phyloP scores from a whole-genome alignment of 2,329 filamentous ascomycete genomes.

The Colletotrichum siamense region DNA sequence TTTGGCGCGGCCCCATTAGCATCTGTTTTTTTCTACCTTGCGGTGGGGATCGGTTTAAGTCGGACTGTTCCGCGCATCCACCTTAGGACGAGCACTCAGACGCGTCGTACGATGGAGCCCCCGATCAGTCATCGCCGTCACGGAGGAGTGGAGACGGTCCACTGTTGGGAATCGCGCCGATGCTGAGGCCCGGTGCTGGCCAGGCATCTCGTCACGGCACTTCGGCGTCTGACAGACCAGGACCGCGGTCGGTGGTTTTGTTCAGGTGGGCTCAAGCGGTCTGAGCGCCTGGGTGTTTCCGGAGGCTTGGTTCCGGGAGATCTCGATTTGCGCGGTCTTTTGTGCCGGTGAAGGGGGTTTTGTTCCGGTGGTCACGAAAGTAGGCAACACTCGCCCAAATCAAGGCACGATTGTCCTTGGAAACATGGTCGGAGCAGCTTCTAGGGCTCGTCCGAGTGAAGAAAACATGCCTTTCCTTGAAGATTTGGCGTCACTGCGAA shows the following conservation, averaged over 20 bases:
- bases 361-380: not conserved
- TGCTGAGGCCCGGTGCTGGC: not conserved
- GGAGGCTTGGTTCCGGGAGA: not conserved
- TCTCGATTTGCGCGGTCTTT: not conserved
- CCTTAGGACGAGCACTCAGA: not conserved
- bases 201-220: constrained; percentile 1
- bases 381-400: not conserved
- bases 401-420: not conserved
- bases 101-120: constrained; percentile 3
- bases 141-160: constrained; percentile 6
- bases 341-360: not conserved
- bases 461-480: not conserved
- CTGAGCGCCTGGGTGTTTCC: not conserved
- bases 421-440: not conserved
- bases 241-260: not conserved
- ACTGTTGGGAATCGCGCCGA: not conserved
- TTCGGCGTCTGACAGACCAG: not conserved
- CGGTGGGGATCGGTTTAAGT: not conserved
- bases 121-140: constrained; percentile 19
- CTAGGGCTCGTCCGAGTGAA: not conserved
- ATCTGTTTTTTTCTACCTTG: not conserved
- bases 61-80: not conserved
- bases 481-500: not conserved
- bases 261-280: not conserved
- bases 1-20: not conserved